Evolutionary conservation across 352 stramenopile genomes (phyloP).

Genomic region (Phytophthora cryptogea): DNA sequence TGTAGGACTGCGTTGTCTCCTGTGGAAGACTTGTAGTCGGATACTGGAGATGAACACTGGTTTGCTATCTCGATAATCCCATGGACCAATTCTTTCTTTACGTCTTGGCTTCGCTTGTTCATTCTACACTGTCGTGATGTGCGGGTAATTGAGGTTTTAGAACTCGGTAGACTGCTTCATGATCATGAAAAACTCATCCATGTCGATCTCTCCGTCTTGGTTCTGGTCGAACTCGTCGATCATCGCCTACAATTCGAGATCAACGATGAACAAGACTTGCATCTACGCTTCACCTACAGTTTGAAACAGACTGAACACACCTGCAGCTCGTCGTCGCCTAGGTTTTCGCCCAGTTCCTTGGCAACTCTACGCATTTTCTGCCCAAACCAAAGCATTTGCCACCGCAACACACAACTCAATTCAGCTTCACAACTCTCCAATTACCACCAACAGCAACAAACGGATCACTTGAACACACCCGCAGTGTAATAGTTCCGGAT

Average conservation of each 20-base stretch:
- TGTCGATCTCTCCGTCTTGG: slow-evolving; percentile 91
- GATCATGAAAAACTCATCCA: slow-evolving; percentile 91
- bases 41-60: slow-evolving; percentile 9
- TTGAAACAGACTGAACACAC: slow-evolving; percentile 23
- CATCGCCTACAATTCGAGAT: slow-evolving; percentile 76
- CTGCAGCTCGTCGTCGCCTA: slow-evolving; percentile 91
- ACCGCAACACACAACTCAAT: slow-evolving; percentile 12
- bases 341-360: slow-evolving; percentile 92
- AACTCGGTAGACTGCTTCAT: slow-evolving; percentile 89
- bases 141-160: slow-evolving; percentile 21
- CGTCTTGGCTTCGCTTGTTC: slow-evolving; percentile 2
- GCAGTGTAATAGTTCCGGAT: slow-evolving; percentile 85
- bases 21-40: slow-evolving; percentile 10
- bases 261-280: not conserved
- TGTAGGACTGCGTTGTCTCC: slow-evolving; percentile 20
- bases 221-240: slow-evolving; percentile 96
- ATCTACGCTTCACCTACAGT: not conserved
- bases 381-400: not conserved
- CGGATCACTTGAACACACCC: slow-evolving; percentile 39
- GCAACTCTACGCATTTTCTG: slow-evolving; percentile 93
- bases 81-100: slow-evolving; percentile 39
- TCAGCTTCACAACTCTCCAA: slow-evolving; percentile 21
- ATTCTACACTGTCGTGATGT: too few relatives aligned
- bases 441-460: slow-evolving; percentile 15
- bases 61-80: slow-evolving; percentile 42